Evolutionary conservation across 257 asterid genomes (phyloP).

Genomic region (Solanum chaucha): DNA sequence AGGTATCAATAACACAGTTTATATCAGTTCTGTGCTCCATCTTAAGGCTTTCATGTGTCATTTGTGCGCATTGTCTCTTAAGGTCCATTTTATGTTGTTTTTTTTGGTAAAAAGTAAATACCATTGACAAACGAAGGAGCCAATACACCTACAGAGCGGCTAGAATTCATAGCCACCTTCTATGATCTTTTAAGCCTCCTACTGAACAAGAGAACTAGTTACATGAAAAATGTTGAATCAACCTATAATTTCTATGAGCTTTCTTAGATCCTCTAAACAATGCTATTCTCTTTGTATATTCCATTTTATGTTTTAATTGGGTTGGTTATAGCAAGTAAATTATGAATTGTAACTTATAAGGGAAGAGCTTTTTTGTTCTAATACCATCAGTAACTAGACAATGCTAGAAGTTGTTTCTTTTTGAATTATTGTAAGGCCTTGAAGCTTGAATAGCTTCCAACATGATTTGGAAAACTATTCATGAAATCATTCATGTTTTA

Average conservation of each 20-base stretch:
- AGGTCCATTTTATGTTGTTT: background rate
- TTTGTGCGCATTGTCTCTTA: background rate
- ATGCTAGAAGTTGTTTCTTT: background rate
- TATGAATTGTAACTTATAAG: background rate
- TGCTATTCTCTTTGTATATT: background rate
- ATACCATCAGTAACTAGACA: background rate
- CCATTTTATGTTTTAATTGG: no score
- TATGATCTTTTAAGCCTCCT: background rate
- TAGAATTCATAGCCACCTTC: background rate
- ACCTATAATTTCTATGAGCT: background rate
- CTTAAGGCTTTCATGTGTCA: background rate
- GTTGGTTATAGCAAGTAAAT: background rate
- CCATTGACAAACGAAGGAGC: background rate
- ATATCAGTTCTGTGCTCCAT: background rate
- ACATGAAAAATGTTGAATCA: background rate
- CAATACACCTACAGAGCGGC: background rate
- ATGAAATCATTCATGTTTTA: background rate
- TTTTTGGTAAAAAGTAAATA: background rate
- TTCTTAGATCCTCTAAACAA: background rate
- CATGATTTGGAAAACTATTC: background rate
- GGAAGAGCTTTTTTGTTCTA: no score
- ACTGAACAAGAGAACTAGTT: background rate
- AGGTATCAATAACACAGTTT: background rate
- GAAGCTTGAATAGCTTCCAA: background rate
- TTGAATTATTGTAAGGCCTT: background rate